These are phyloP conservation scores for Vanilla planifolia DNA, from an alignment of 106 monocot species.

Conservation along the genomic window DNA sequence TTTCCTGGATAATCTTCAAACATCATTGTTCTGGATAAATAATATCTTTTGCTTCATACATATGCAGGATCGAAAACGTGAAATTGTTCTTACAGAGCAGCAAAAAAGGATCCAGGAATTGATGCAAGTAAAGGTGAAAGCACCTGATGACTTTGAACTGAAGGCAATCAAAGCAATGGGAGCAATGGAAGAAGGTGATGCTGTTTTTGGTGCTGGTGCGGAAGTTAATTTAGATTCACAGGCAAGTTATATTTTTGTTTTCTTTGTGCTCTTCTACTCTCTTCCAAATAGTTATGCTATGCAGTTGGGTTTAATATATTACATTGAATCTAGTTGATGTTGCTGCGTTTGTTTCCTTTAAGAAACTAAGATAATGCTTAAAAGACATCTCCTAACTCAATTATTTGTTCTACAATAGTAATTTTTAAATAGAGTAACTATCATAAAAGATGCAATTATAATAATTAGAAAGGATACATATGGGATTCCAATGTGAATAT, in stretches of 20 bases:
- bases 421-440: too few species aligned
- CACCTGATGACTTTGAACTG: conserved; percentile 76
- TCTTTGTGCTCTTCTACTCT: background rate
- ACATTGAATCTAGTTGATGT: background rate
- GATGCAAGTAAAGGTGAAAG: conserved; percentile 33
- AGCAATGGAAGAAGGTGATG: conserved; percentile 95
- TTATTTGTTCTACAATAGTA: too few species aligned
- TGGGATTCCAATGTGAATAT: too few species aligned
- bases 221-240: conserved; percentile 96
- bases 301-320: background rate
- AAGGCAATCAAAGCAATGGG: conserved; percentile 98
- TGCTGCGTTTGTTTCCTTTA: too few species aligned
- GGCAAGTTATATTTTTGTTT: conserved; percentile 15
- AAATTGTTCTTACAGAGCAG: conserved; percentile 53
- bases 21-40: background rate
- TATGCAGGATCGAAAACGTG: conserved; percentile 63
- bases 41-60: background rate
- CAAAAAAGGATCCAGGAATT: conserved; percentile 70
- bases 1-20: background rate
- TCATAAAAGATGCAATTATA: too few species aligned
- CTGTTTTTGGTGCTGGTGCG: conserved; percentile 84
- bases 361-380: too few species aligned
- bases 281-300: background rate
- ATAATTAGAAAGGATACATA: too few species aligned
- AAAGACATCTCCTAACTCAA: too few species aligned